Conservation (phyloP, 768 basidiomycete species). For the Termitomyces sp. region DNA sequence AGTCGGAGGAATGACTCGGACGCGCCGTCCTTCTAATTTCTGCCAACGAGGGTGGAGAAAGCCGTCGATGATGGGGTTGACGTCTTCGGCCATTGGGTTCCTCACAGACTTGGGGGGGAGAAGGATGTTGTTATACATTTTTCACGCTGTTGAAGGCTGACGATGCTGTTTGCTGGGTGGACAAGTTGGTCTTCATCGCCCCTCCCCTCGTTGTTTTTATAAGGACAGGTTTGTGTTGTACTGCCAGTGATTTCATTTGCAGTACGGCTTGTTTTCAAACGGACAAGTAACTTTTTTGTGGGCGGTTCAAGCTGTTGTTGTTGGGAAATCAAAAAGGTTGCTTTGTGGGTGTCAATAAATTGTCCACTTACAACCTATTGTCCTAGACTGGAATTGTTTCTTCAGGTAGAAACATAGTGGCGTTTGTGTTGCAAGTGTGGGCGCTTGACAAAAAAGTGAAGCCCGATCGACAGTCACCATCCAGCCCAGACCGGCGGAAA, state of each 20-base stretch:
- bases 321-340: background rate
- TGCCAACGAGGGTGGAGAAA: background rate
- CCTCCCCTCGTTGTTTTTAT: background rate
- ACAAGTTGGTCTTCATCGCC: background rate
- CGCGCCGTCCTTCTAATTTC: no score
- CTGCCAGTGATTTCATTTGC: background rate
- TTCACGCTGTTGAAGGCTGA: background rate
- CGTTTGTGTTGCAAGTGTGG: background rate
- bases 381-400: background rate
- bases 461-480: no score
- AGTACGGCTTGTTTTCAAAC: no score
- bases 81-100: background rate
- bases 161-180: background rate
- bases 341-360: background rate
- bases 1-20: background rate
- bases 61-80: background rate
- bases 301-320: background rate
- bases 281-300: background rate
- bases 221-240: background rate
- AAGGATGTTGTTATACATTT: no score
- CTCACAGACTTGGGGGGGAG: background rate
- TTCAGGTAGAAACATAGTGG: background rate
- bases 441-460: background rate
- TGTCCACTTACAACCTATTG: background rate
- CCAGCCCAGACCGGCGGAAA: no score